phyloP scores from a whole-genome alignment of 768 basidiomycete species.

The Thelephora aurantiotincta region DNA sequence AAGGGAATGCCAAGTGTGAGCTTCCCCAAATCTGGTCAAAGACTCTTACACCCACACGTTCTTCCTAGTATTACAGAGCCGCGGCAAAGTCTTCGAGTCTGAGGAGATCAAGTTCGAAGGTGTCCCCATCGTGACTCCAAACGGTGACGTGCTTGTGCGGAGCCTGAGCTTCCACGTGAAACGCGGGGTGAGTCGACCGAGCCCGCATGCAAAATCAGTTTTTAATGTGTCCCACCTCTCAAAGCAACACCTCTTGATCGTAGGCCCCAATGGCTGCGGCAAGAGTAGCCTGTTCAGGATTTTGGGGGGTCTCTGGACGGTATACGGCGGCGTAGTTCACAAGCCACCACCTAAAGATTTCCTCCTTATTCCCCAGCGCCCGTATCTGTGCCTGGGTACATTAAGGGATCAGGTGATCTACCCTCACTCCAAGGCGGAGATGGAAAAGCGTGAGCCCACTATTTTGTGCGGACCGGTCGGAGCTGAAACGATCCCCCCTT shows the following conservation, averaged over 20 bases:
- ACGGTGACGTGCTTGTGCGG: conserved; percentile 82
- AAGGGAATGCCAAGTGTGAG: conserved; percentile 67
- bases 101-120: conserved; percentile 87
- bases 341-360: conserved; percentile 85
- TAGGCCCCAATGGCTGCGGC: conserved; percentile 90
- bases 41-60: conserved; percentile 1
- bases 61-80: conserved; percentile 53
- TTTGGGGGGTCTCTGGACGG: conserved; percentile 91
- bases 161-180: conserved; percentile 81
- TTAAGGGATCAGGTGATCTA: conserved; percentile 95
- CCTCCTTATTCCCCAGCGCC: conserved; percentile 90
- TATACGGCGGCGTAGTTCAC: conserved; percentile 69
- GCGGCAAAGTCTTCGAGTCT: conserved; percentile 68
- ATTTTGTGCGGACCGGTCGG: background rate
- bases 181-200: conserved; percentile 45
- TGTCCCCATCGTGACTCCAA: conserved; percentile 93
- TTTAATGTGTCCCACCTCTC: background rate
- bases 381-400: conserved; percentile 88
- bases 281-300: conserved; percentile 94
- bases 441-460: conserved; percentile 51
- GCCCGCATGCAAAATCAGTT: conserved; percentile 6
- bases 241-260: conserved; percentile 83
- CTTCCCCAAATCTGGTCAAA: conserved; percentile 1
- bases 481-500: background rate
- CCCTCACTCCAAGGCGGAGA: conserved; percentile 71